Evolutionary conservation across 2,329 filamentous ascomycete genomes (phyloP).

Genomic region (Chaetothyriales sp.): DNA sequence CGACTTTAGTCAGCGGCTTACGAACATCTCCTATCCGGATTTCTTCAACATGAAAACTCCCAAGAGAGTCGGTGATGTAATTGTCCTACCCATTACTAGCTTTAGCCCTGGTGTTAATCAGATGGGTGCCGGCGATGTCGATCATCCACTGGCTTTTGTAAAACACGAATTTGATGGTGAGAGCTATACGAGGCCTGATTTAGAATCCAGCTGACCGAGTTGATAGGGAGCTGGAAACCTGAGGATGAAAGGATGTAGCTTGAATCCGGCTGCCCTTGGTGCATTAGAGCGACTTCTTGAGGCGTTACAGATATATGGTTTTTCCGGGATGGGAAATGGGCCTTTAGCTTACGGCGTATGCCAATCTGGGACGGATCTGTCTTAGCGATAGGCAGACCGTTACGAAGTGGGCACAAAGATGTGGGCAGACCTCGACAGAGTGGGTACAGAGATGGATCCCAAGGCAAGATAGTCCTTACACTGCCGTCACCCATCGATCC

Average conservation of each 20-base stretch:
- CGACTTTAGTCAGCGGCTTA: conserved; percentile 53
- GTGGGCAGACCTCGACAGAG: background rate
- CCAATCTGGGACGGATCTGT: background rate
- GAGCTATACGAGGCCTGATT: conserved; percentile 17
- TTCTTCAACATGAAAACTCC: conserved; percentile 76
- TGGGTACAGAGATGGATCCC: background rate
- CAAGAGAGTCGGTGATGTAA: conserved; percentile 83
- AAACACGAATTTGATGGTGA: conserved; percentile 92
- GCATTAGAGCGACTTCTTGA: background rate
- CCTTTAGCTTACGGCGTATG: too few relatives aligned
- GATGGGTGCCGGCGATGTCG: conserved; percentile 77
- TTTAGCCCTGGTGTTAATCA: conserved; percentile 91
- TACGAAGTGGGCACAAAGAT: background rate
- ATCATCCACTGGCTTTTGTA: conserved; percentile 94
- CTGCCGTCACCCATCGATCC: background rate
- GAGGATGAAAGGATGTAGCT: conserved; percentile 17
- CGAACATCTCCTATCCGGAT: conserved; percentile 66
- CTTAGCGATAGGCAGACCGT: background rate
- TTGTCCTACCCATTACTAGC: conserved; percentile 88
- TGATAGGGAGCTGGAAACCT: conserved; percentile 21
- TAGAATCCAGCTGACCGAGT: conserved; percentile 4
- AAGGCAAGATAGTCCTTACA: too few relatives aligned
- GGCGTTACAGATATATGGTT: background rate
- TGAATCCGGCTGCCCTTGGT: background rate
- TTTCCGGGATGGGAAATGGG: background rate